Conservation (phyloP, 2,329 filamentous ascomycete genomes). For the Tympanopsis confertula region DNA sequence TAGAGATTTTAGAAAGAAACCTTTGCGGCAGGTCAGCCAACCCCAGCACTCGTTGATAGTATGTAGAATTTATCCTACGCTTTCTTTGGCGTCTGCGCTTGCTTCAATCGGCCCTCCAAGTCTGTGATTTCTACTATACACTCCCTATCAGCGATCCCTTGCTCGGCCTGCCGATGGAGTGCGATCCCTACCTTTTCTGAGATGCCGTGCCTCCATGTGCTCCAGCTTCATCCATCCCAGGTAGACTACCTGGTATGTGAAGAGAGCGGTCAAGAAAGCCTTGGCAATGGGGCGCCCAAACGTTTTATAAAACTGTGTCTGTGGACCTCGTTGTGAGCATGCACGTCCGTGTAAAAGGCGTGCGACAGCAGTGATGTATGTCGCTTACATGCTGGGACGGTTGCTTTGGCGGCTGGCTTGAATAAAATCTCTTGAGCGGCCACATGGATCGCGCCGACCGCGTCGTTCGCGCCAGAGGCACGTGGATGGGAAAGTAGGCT, state of each 20-base stretch:
- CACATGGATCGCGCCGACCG: too few relatives aligned
- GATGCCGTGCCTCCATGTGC: slow-evolving; percentile 51
- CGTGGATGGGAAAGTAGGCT: background rate
- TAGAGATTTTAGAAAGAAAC: too few relatives aligned
- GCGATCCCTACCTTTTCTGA: slow-evolving; percentile 38
- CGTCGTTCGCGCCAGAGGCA: background rate
- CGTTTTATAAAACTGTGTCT: slow-evolving; percentile 62
- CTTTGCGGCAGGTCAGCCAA: too few relatives aligned
- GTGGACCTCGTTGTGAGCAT: slow-evolving; percentile 3
- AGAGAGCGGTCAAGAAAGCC: slow-evolving; percentile 61
- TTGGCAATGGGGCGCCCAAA: slow-evolving; percentile 66
- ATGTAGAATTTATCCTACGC: too few relatives aligned
- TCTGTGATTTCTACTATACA: slow-evolving; percentile 13
- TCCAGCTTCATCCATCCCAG: slow-evolving; percentile 67
- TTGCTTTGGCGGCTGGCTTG: slow-evolving; percentile 5
- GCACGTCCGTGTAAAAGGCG: background rate
- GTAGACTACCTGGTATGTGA: slow-evolving; percentile 70
- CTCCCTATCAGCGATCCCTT: background rate
- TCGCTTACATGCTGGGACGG: slow-evolving; percentile 8
- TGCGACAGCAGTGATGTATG: background rate
- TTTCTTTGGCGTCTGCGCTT: slow-evolving; percentile 15
- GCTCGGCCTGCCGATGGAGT: slow-evolving; percentile 2
- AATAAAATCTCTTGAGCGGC: background rate
- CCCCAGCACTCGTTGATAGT: too few relatives aligned
- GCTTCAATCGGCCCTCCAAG: slow-evolving; percentile 24